Percentiles rank a stretch among this genome's conserved stretches.
Conservation (phyloP, 148 eudicot species). For the Dianthus caryophyllus region DNA sequence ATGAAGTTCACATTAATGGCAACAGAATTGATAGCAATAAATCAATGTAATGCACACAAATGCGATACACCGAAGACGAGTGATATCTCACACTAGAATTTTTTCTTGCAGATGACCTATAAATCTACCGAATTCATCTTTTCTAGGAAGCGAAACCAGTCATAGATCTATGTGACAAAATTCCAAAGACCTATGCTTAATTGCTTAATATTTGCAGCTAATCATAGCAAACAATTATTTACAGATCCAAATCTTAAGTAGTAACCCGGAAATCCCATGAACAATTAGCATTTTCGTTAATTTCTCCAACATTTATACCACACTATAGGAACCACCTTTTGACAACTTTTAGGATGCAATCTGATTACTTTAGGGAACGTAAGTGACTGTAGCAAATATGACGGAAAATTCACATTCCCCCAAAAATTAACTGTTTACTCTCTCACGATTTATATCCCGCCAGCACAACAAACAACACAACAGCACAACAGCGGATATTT, state of each 20-base stretch:
- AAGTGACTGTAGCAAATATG: background rate
- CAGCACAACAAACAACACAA: too few relatives aligned
- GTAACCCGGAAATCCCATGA: background rate
- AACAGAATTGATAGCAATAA: background rate
- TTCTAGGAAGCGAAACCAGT: too few relatives aligned
- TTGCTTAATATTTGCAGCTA: background rate
- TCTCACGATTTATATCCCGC: background rate
- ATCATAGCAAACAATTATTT: background rate
- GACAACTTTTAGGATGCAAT: too few relatives aligned
- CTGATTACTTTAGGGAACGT: background rate
- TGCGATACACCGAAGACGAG: background rate
- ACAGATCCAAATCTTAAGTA: background rate
- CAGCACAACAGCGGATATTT: background rate
- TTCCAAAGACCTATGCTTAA: too few relatives aligned
- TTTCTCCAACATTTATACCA: background rate
- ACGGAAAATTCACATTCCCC: too few relatives aligned
- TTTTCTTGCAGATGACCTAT: background rate
- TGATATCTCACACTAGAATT: background rate
- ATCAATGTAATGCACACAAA: background rate
- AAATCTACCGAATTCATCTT: slow-evolving; percentile 8
- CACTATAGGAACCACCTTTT: background rate
- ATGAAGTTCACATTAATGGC: background rate
- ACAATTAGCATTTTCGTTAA: background rate
- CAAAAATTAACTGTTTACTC: background rate
- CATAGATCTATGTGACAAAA: too few relatives aligned